Evolutionary conservation across 176 grass and related monocot genomes (phyloP), one percentile per base, ranked within the genome.

Genomic region (Zoysia japonica): DNA sequence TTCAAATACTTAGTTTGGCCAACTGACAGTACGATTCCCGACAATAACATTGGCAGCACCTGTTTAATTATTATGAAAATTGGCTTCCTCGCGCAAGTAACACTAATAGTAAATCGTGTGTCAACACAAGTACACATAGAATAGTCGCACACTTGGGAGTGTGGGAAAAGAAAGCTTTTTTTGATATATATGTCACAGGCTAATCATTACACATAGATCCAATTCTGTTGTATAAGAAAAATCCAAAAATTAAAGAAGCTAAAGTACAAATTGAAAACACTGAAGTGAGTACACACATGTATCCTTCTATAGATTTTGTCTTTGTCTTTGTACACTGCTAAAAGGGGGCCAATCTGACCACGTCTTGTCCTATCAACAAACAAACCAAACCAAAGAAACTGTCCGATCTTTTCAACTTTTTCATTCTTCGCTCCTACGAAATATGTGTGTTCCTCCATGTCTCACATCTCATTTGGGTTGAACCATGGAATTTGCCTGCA

Each of bases 401-500:
- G 35, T 67, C 65, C 28, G 28, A 28, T 60, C 13, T 43, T 28
- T 68, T 56, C 0, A 68, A 41, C 11, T 52, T 61, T 40, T n/a
- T n/a, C 5, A 4, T 50, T 78, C 54, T 72, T 87, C 71, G 17
- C 74, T 61, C 19, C 74, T 83, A 52, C 40, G 61, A 65, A 49
- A 69, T 68, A 75, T 82, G 73, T 71, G 38, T 68, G 55, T 60
- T 44, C 7, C 57, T 47, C 38, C 81, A 78, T 45, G 67, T 4
- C 6, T 78, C 47, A 51, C 59, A 61, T 36, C 59, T 88, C 82
- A 51, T 48, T 80, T 39, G 87, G 51, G 50, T 86, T 89, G 76
- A 94, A 69, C 81, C 69, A 92, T 80, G 87, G 85, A 61, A 92
- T 76, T 80, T 89, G 90, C 19, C 93, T 96, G 87, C 89, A 85